These are phyloP conservation scores for Didymella segeticola DNA, from an alignment of 2,329 filamentous ascomycete genomes.

Conservation along the genomic window DNA sequence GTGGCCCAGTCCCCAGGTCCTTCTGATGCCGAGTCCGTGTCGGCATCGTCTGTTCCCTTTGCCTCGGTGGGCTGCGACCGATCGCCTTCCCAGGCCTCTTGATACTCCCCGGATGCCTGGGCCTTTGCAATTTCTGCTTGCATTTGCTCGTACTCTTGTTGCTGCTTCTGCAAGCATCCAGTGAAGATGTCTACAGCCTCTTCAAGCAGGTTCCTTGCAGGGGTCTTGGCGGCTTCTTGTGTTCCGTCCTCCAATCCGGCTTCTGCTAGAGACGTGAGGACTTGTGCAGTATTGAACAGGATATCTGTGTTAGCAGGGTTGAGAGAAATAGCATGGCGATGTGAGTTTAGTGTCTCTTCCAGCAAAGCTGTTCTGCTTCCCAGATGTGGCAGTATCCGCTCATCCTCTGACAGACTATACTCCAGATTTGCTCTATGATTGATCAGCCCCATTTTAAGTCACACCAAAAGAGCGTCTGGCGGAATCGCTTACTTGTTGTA, in stretches of 20 bases:
- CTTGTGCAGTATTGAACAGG: constrained; percentile 75
- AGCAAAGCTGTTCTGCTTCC: constrained; percentile 63
- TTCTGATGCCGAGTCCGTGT: constrained; percentile 35
- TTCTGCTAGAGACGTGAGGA: constrained; percentile 71
- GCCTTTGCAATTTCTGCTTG: constrained; percentile 43
- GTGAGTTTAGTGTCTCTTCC: constrained; percentile 67
- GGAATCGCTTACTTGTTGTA: constrained; percentile 70
- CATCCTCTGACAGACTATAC: constrained; percentile 73
- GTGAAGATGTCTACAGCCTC: constrained; percentile 69
- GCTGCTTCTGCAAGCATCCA: constrained; percentile 54
- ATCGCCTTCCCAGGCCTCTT: constrained; percentile 30
- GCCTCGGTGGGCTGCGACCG: constrained; percentile 11
- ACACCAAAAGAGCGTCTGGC: background rate
- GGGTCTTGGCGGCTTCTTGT: constrained; percentile 43
- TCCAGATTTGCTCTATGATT: constrained; percentile 67
- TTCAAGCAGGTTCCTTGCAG: constrained; percentile 62
- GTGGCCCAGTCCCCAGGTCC: constrained; percentile 68
- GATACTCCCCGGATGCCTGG: constrained; percentile 30
- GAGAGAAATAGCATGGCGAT: constrained; percentile 66
- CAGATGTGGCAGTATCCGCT: constrained; percentile 66
- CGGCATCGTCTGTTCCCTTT: constrained; percentile 24
- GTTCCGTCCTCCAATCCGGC: constrained; percentile 61
- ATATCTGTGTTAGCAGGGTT: constrained; percentile 70
- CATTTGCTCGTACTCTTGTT: constrained; percentile 54
- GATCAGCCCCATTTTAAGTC: background rate